Conservation (phyloP, 2,329 filamentous ascomycete genomes). For the Trichophyton equinum region DNA sequence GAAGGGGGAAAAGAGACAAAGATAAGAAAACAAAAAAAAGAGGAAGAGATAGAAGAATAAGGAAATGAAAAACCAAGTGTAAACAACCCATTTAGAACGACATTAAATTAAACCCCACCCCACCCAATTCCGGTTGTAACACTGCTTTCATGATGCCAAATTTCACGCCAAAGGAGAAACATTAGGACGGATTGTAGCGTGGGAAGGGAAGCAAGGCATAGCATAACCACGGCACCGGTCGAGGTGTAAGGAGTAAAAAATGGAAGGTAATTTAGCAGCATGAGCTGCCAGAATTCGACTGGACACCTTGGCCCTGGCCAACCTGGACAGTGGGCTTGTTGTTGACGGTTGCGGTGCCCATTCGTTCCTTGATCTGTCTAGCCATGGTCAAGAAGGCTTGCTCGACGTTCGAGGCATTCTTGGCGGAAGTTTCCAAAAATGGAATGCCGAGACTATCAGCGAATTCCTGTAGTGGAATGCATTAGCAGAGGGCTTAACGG, state of each 20-base stretch:
- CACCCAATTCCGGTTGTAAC: not conserved
- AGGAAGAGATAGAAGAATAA: not conserved
- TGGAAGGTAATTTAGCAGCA: slow-evolving; percentile 60
- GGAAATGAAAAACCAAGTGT: slow-evolving; percentile 4
- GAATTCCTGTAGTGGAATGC: slow-evolving; percentile 58
- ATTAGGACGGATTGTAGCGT: slow-evolving; percentile 13
- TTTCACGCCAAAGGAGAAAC: slow-evolving; percentile 12
- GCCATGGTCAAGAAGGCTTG: slow-evolving; percentile 99
- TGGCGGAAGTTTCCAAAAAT: slow-evolving; percentile 98
- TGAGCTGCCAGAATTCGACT: slow-evolving; percentile 69
- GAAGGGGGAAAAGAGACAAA: slow-evolving; percentile 11
- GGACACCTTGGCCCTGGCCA: slow-evolving; percentile 84
- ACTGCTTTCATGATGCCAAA: slow-evolving; percentile 12
- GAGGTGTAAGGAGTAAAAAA: not conserved
- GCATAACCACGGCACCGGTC: not conserved
- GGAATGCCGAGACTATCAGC: slow-evolving; percentile 97
- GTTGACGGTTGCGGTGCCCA: slow-evolving; percentile 95
- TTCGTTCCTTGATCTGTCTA: slow-evolving; percentile 98
- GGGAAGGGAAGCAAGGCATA: slow-evolving; percentile 8
- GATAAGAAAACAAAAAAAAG: slow-evolving; percentile 7
- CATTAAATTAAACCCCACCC: not conserved
- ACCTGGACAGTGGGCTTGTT: slow-evolving; percentile 98
- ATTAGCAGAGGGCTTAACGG: not conserved
- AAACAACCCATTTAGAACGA: slow-evolving; percentile 8
- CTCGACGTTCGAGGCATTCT: slow-evolving; percentile 99